These are phyloP conservation scores for Pichia sp. DNA, from an alignment of 1,139 yeast species.

Conservation along the genomic window DNA sequence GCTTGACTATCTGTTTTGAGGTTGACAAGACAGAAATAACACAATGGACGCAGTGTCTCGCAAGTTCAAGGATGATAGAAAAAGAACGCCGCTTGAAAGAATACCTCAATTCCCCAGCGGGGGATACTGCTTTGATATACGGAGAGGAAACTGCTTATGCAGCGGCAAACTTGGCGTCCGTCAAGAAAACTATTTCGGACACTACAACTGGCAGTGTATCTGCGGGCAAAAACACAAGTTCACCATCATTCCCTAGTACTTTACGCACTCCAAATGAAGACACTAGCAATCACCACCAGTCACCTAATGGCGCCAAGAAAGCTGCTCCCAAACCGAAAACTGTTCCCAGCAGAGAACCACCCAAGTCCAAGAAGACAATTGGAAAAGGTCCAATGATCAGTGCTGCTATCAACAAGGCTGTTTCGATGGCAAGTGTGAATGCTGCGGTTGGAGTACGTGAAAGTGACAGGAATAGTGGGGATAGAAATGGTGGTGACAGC, in stretches of 20 bases:
- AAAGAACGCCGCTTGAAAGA: constrained; percentile 39
- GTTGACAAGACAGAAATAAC: constrained; percentile 52
- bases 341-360: background rate
- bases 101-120: constrained; percentile 30
- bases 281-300: background rate
- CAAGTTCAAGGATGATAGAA: constrained; percentile 45
- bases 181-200: constrained; percentile 9
- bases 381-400: constrained; percentile 30
- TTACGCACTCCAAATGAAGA: constrained; percentile 2
- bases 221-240: background rate
- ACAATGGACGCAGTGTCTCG: constrained; percentile 54
- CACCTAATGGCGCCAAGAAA: background rate
- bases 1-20: constrained; percentile 50
- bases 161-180: constrained; percentile 32
- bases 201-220: constrained; percentile 3
- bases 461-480: background rate
- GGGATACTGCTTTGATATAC: constrained; percentile 27
- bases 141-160: constrained; percentile 20
- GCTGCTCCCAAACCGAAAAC: too few species aligned
- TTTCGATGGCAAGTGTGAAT: constrained; percentile 19
- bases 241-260: constrained; percentile 8
- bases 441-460: constrained; percentile 17
- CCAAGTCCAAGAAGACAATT: constrained; percentile 5
- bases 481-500: constrained; percentile 15
- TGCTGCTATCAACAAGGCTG: constrained; percentile 32